Base-by-base conservation (phyloP, 257 asterid genomes). In the Fraxinus americana region DNA sequence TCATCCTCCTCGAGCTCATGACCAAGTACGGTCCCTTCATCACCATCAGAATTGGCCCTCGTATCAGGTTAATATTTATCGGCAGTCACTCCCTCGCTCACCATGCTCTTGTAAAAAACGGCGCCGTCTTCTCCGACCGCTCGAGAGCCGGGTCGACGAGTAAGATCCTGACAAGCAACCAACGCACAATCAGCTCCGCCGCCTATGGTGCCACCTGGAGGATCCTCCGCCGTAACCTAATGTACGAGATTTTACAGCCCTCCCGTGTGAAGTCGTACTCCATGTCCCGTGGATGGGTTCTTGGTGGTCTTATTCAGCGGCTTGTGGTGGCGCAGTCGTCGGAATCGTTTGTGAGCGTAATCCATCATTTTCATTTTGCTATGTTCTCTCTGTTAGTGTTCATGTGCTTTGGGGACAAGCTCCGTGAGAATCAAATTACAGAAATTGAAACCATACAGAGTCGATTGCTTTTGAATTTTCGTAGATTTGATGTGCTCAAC, bases 101-200 rank as follows among this genome's bases (percentile, higher is more conserved):
- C 83, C 66, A 32, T 41, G 84, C 86, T 17, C 82, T 82, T 5
- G 81, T 85, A 61, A 86, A 82, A 14, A 77, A 77, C n/a, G 88
- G 88, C 7, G 81, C 76, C 59, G 50, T 79, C 66, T 82, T 82
- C 84, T 77, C 88, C 68, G 81, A 85, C 77, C 88, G 88, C 9
- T 84, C 88, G 0, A 66, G 25, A 25, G 21, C 83, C 39, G 48
- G 32, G 32, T 72, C 79, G 3, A 69, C 81, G 14, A 13, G 65
- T 59, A 76, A 9, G n/a, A 32, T 84, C 67, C 19, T 80, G 57
- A 38, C 70, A 34, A 67, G 85, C 67, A 78, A 84, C 78, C 85
- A 79, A 39, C 76, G n/a, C n/a, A n/a, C n/a, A n/a, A n/a, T n/a
- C n/a, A n/a, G n/a, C n/a, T n/a, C n/a, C n/a, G n/a, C n/a, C n/a